Base-by-base conservation (phyloP, 257 asterid species). In the Rehmannia glutinosa region DNA sequence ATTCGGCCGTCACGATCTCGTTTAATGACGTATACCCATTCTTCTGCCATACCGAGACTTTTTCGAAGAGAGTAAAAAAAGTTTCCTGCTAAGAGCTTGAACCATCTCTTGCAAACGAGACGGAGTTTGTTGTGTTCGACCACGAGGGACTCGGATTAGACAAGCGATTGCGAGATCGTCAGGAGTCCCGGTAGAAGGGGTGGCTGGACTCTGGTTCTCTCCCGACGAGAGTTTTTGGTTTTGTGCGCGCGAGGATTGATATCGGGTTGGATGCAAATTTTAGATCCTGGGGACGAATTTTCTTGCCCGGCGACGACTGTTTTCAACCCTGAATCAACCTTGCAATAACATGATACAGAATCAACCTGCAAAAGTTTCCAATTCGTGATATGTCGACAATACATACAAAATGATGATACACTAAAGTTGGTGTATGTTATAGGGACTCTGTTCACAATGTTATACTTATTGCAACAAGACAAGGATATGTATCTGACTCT, bases 111-210 rank as follows among this genome's bases (percentile, higher is more conserved):
- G 87, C 90, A 79, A 58, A 84, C 85, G 20, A 84, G 72, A 25
- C 90, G 90, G 3, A 84, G 85, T 51, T 82, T 82, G 42, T 79
- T 81, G 10, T 84, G 90, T 23, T 84, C 86, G 0, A 79, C 70
- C n/a, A 7, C 87, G 90, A 19, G 90, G 90, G 59, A 81, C 90
- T 24, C 90, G 84, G 32, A 81, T 82, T 35, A 84, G 85, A 32
- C 90, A 84, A 53, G 90, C 90, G 5, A 84, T 84, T 8, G 90
- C 90, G 11, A 84, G 90, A 64, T 84, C 90, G 32, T 84, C 90
- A 0, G 90, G 4, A 84, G 83, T 42, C 90, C 90, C 0, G 90
- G 87, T 7, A 84, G 82, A 20, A 84, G 90, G 1, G 90, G 90
- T 0, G 87, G 85, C 69, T 84, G 87, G 69, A 84, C 72, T 56